Percentiles rank a stretch among this genome's conserved stretches.
Conservation (phyloP, 352 stramenopile species). For the Phytophthora vignae region DNA sequence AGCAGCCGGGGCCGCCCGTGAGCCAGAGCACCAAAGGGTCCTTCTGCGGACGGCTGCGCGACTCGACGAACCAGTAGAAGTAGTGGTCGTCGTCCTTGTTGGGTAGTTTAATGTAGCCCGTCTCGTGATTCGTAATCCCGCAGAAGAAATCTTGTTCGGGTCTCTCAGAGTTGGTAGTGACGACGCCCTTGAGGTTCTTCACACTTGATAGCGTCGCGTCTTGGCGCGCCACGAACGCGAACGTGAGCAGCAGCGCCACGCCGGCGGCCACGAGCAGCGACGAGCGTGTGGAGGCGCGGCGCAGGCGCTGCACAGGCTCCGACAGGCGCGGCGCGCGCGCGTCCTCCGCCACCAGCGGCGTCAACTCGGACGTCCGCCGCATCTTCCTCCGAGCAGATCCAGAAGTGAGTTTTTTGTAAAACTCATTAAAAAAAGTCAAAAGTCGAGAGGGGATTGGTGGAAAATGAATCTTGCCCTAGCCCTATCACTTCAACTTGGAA, state of each 20-base stretch:
- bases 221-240: slow-evolving; percentile 42
- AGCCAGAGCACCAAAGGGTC: slow-evolving; percentile 77
- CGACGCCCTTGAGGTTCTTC: slow-evolving; percentile 33
- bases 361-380: slow-evolving; percentile 41
- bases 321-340: not conserved
- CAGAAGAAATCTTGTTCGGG: slow-evolving; percentile 43
- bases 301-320: not conserved
- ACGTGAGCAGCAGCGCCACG: slow-evolving; percentile 43
- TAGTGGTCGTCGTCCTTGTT: slow-evolving; percentile 66
- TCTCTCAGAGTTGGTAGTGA: slow-evolving; percentile 19
- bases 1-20: slow-evolving; percentile 68
- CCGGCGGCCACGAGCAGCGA: slow-evolving; percentile 35
- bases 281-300: not conserved
- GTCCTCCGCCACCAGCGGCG: slow-evolving; percentile 31
- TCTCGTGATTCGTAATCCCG: slow-evolving; percentile 47
- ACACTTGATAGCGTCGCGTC: slow-evolving; percentile 28
- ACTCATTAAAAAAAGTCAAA: not conserved
- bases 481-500: slow-evolving; percentile 7
- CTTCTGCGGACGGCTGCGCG: slow-evolving; percentile 33
- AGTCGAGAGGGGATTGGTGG: not conserved
- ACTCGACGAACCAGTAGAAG: slow-evolving; percentile 80
- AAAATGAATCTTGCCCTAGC: not conserved
- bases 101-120: slow-evolving; percentile 60
- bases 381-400: slow-evolving; percentile 16
- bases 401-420: not conserved